Percentiles rank a stretch among this genome's conserved stretches.
Evolutionary conservation across 805 yeast genomes (phyloP).

Genomic region (Saccharomycopsis fibuligera): DNA sequence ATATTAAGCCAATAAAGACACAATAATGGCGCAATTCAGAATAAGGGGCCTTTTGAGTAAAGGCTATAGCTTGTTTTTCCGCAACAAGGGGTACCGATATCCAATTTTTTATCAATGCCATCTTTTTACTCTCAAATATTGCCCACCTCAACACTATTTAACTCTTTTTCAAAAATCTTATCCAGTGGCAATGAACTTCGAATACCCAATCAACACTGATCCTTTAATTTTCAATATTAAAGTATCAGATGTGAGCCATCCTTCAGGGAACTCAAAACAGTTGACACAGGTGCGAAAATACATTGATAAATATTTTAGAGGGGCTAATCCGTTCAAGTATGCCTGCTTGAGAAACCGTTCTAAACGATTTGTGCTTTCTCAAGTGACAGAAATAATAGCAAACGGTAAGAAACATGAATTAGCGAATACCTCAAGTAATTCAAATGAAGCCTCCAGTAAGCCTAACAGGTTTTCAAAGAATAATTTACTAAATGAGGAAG

Average conservation of each 20-base stretch:
- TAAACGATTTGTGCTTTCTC: background rate
- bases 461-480: too few species aligned
- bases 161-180: constrained; percentile 4
- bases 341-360: constrained; percentile 6
- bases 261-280: background rate
- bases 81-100: background rate
- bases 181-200: constrained; percentile 8
- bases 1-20: too few species aligned
- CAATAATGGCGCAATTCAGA: background rate
- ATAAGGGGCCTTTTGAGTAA: background rate
- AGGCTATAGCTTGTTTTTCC: background rate
- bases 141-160: constrained; percentile 4
- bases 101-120: background rate
- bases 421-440: background rate
- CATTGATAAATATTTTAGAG: background rate
- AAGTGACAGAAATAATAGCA: too few species aligned
- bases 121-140: constrained; percentile 4
- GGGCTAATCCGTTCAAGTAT: constrained; percentile 2
- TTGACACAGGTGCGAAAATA: background rate
- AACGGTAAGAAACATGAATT: background rate
- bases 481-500: background rate
- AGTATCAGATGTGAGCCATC: too few species aligned
- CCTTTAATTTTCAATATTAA: constrained; percentile 4
- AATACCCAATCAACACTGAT: background rate
- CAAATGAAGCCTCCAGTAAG: background rate